Evolutionary conservation across 768 basidiomycete species (phyloP), one percentile per base, ranked within the genome.

Genomic region (Coprinopsis sp.): DNA sequence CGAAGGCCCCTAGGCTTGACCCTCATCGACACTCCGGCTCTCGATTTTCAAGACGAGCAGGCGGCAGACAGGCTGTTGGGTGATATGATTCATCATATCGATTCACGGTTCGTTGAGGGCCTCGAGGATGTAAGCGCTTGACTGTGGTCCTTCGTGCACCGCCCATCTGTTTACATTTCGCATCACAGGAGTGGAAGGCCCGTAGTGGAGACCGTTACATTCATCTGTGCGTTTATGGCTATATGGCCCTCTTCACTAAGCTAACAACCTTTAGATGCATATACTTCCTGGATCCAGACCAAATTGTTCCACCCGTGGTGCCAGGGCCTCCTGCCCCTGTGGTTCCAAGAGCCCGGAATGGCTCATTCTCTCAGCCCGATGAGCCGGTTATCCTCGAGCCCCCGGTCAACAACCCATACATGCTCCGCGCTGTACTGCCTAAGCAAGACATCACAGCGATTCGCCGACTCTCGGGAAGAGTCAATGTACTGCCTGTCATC

Each of bases 401-500:
- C 34, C 86, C 87, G 19, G 75, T 87, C 38, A 83, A 78, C 44
- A 84, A 84, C 65, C 84, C 85, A 46, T 70, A 79, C 54, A 73
- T 82, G 37, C 79, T 77, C 51, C 76, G 82, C 45, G 78, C 84
- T 37, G 78, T 82, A 36, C 74, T 90, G 41, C 86, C 87, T 41
- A 59, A 73, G 29, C 67, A 75, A 33, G 89, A 92, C 68, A 84
- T 91, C 58, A 72, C 72, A 55, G 81, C 84, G 51, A 90, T 92
- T 62, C 81, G 85, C 57, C 80, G 84, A 33, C 70, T 92, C 56
- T 88, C 89, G 51, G 74, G 77, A 50, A 79, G 89, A 54, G 87
- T 90, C 62, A 91, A 92, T 64, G 87, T 92, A 49, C 82, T 92
- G 53, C 90, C 90, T 51, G 86, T 92, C 57, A 78, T 92, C 53